A percentile compares a stretch with the other conserved stretches of the same genome.
These are phyloP conservation scores for Lippia alba DNA, from an alignment of 305 asterid species.

Conservation along the genomic window DNA sequence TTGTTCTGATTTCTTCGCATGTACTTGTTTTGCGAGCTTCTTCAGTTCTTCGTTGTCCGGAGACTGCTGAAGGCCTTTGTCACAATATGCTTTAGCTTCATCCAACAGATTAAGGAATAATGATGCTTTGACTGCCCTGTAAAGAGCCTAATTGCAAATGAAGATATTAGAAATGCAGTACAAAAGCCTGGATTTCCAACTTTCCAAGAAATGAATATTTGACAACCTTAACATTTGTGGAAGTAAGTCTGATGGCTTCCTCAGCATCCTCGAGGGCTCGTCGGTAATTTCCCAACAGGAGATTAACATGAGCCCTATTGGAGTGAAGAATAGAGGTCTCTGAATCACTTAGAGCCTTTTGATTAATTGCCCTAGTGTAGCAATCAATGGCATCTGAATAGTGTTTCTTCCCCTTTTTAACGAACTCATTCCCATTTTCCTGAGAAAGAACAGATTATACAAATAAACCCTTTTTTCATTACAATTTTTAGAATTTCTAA, in stretches of 20 bases:
- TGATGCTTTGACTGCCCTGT: conserved; percentile 87
- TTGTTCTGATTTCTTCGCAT: conserved; percentile 50
- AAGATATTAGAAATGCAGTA: conserved; percentile 24
- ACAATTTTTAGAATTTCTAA: background rate
- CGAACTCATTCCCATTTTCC: conserved; percentile 88
- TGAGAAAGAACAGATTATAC: conserved; percentile 43
- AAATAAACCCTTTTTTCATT: background rate
- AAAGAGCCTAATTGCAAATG: conserved; percentile 61
- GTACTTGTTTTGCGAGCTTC: conserved; percentile 70
- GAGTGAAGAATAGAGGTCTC: conserved; percentile 74
- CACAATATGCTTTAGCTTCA: conserved; percentile 73
- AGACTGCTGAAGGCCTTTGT: conserved; percentile 70
- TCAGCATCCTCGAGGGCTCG: conserved; percentile 89
- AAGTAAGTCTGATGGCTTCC: conserved; percentile 69
- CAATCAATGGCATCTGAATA: conserved; percentile 87
- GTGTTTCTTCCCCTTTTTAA: conserved; percentile 81
- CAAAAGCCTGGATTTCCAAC: conserved; percentile 4
- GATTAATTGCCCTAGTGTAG: conserved; percentile 91
- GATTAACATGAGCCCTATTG: conserved; percentile 90
- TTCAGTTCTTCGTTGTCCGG: conserved; percentile 76
- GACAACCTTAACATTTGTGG: conserved; percentile 76
- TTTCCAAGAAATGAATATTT: conserved; percentile 14
- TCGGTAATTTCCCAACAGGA: conserved; percentile 78
- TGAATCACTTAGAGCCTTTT: conserved; percentile 72
- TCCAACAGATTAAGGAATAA: conserved; percentile 71